Conservation (phyloP, 164 flowering plant species). For the Malania oleifera region DNA sequence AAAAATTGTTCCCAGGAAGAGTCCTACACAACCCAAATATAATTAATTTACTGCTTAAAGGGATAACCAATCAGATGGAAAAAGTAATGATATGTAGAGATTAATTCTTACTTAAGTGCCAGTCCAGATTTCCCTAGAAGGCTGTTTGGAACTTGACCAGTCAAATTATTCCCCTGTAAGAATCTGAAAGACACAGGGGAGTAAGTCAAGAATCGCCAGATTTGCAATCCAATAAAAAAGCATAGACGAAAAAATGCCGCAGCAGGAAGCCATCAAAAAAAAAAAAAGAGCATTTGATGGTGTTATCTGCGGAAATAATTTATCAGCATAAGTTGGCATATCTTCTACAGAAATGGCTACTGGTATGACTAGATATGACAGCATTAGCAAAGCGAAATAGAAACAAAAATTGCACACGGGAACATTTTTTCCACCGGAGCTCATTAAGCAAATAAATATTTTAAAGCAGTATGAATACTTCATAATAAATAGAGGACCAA, state of each 20-base stretch:
- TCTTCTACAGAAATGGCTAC: background rate
- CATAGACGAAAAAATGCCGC: conserved; percentile 1
- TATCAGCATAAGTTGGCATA: no score
- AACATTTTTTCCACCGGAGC: no score
- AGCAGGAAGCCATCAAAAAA: background rate
- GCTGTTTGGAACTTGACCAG: conserved; percentile 63
- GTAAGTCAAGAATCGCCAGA: background rate
- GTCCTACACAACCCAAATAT: conserved; percentile 37
- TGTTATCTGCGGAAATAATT: no score
- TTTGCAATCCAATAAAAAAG: background rate
- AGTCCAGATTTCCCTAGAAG: conserved; percentile 54
- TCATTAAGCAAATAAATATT: no score
- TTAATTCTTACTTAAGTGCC: conserved; percentile 47
- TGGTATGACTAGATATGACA: background rate
- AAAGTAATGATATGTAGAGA: background rate
- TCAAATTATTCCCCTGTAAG: conserved; percentile 74
- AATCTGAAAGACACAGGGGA: conserved; percentile 40
- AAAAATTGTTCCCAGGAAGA: conserved; percentile 60
- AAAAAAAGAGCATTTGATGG: no score
- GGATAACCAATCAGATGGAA: background rate
- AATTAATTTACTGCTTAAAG: conserved; percentile 11
- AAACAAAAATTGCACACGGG: background rate
- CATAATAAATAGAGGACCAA: background rate
- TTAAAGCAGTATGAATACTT: background rate
- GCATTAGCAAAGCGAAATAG: background rate